Percentiles rank a stretch among this genome's conserved stretches.
Evolutionary conservation across 2,329 filamentous ascomycete species (phyloP).

Genomic region (Pseudodiploospora longispora): DNA sequence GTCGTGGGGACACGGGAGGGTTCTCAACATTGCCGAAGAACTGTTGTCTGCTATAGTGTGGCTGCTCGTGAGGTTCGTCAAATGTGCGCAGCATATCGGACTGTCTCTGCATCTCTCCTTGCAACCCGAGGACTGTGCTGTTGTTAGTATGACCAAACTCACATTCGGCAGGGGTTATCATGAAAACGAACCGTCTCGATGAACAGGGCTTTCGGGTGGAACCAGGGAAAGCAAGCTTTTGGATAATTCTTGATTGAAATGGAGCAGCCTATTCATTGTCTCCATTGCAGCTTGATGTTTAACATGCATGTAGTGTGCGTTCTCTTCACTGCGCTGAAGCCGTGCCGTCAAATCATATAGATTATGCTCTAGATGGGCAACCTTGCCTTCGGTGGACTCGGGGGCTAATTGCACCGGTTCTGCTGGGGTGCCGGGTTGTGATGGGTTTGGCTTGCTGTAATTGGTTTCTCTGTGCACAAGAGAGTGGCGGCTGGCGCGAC

Average conservation of each 20-base stretch:
- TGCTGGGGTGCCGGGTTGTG: constrained; percentile 76
- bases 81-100: constrained; percentile 47
- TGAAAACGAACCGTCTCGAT: constrained; percentile 66
- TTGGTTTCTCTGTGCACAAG: constrained; percentile 89
- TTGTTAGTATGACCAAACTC: constrained; percentile 5
- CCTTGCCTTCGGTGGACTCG: constrained; percentile 68
- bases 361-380: constrained; percentile 70
- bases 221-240: constrained; percentile 65
- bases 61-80: constrained; percentile 60
- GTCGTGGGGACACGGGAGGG: constrained; percentile 77
- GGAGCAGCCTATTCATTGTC: constrained; percentile 58
- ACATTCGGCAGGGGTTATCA: neutral
- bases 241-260: constrained; percentile 81
- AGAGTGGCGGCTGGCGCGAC: constrained; percentile 84
- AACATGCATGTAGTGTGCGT: constrained; percentile 66
- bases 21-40: constrained; percentile 64
- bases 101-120: constrained; percentile 54
- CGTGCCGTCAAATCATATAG: constrained; percentile 72
- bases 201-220: constrained; percentile 66
- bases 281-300: constrained; percentile 80
- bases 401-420: constrained; percentile 65
- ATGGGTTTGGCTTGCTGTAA: constrained; percentile 63
- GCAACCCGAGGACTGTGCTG: constrained; percentile 42
- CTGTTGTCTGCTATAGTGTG: constrained; percentile 55
- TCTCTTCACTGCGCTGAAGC: constrained; percentile 76